These are phyloP conservation scores for Meira nashicola DNA, from an alignment of 1,284 basidiomycete species.

Conservation along the genomic window DNA sequence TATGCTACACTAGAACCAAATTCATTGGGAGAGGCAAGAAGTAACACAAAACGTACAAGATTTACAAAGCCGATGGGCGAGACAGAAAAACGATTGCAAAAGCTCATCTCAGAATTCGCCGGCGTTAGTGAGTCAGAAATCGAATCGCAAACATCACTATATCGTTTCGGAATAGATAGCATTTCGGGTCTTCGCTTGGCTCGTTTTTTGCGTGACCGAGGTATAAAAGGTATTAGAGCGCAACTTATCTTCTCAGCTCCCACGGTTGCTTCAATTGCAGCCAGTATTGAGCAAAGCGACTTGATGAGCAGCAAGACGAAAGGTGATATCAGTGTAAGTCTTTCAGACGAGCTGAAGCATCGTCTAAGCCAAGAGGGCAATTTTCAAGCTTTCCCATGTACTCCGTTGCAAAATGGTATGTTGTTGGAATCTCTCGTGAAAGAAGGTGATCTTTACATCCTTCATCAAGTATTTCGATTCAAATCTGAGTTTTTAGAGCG, in stretches of 20 bases:
- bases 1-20: conserved; percentile 17
- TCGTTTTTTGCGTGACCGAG: conserved; percentile 16
- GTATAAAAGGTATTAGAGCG: conserved; percentile 23
- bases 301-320: not conserved
- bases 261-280: conserved; percentile 27
- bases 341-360: not conserved
- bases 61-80: conserved; percentile 11
- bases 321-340: not conserved
- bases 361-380: conserved; percentile 17
- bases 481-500: not conserved
- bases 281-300: not conserved
- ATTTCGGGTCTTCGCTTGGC: conserved; percentile 42
- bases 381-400: conserved; percentile 38
- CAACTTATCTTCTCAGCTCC: conserved; percentile 30
- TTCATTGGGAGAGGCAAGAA: not conserved
- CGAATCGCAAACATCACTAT: conserved; percentile 29
- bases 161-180: conserved; percentile 47
- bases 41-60: conserved; percentile 18
- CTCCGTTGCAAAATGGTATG: conserved; percentile 49
- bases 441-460: conserved; percentile 34
- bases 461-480: conserved; percentile 26
- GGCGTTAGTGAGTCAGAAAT: conserved; percentile 20
- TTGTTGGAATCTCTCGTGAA: conserved; percentile 38
- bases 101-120: conserved; percentile 20
- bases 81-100: conserved; percentile 17